A percentile compares a stretch with the other conserved stretches of the same genome.
phyloP scores from a whole-genome alignment of 169 alveolate genomes.

The Cryptosporidium parvum region DNA sequence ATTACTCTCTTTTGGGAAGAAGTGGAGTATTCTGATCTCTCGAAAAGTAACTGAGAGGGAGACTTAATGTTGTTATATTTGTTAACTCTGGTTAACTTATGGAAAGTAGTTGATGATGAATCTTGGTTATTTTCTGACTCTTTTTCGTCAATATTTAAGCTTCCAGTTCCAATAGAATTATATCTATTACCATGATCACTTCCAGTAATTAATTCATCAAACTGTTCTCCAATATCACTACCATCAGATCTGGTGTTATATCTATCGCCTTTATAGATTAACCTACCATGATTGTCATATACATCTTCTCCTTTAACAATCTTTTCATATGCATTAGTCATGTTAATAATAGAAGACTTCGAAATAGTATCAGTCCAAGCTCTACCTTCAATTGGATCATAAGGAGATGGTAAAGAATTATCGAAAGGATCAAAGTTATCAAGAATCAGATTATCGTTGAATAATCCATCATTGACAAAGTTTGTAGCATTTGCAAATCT shows the following conservation, averaged over 20 bases:
- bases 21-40: slow-evolving; percentile 39
- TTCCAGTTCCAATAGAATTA: background rate
- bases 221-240: background rate
- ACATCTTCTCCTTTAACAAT: slow-evolving; percentile 1
- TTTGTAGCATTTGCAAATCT: slow-evolving; percentile 10
- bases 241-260: no score
- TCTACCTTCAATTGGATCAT: slow-evolving; percentile 60
- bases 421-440: background rate
- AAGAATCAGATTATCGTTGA: slow-evolving; percentile 20
- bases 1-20: slow-evolving; percentile 57
- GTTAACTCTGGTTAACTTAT: background rate
- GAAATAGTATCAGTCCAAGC: slow-evolving; percentile 5
- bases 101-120: background rate
- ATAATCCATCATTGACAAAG: slow-evolving; percentile 34
- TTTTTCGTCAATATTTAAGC: no score
- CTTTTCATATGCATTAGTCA: background rate
- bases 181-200: no score
- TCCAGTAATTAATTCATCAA: background rate
- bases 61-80: background rate
- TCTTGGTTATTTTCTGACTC: background rate
- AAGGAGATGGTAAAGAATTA: slow-evolving; percentile 21
- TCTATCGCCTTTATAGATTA: background rate
- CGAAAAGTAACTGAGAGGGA: slow-evolving; percentile 35
- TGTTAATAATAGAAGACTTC: background rate
- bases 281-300: background rate